Percentiles rank a stretch among this genome's conserved stretches.
Evolutionary conservation across 225 moss, liverwort and hornwort genomes (phyloP).

Genomic region (Bryum argenteum): DNA sequence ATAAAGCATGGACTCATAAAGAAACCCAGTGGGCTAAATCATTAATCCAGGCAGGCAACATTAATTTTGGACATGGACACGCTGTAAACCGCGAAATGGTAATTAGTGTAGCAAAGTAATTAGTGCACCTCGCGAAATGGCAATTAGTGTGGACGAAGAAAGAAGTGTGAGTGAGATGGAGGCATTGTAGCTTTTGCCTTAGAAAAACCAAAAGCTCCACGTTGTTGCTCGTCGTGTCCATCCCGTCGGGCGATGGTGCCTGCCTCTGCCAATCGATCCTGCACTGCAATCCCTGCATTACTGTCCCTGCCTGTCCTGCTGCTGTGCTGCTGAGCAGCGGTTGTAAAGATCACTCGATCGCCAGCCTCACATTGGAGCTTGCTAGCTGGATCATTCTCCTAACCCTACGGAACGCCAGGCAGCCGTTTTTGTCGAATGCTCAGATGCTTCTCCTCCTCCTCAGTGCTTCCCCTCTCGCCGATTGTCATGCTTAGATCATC

Average conservation of each 20-base stretch:
- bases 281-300: conserved; percentile 18
- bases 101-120: not conserved
- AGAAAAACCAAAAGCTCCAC: not conserved
- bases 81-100: not conserved
- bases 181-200: not conserved
- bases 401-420: conserved; percentile 27
- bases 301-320: not conserved
- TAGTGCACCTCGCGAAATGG: not conserved
- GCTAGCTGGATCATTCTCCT: conserved; percentile 5
- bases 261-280: not conserved
- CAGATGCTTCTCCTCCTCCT: conserved; percentile 6
- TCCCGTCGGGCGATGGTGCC: not conserved
- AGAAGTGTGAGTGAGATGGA: not conserved
- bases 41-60: not conserved
- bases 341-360: conserved; percentile 15
- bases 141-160: not conserved
- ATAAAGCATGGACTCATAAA: not conserved
- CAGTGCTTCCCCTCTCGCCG: not conserved
- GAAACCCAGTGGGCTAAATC: too few species aligned
- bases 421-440: not conserved
- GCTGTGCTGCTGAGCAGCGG: not conserved
- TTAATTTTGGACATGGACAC: conserved; percentile 14
- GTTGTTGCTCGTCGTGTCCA: conserved; percentile 1
- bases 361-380: not conserved
- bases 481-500: conserved; percentile 33